These are phyloP conservation scores for Chlamydomonas urium DNA, from an alignment of 139 green algal genomes.

Conservation along the genomic window DNA sequence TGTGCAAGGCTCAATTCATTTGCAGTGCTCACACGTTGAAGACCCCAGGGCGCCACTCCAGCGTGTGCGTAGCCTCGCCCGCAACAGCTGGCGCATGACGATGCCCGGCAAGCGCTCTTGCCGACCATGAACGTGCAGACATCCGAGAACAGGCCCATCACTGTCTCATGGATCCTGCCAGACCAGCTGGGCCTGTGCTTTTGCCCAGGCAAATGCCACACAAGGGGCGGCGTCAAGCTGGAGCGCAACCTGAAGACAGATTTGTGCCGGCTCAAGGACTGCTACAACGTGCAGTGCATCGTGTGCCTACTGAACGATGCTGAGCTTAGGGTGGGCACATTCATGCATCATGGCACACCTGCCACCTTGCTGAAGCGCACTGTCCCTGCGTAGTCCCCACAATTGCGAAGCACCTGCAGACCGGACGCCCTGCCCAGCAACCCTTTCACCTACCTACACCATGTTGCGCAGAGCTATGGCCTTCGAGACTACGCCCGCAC, in stretches of 20 bases:
- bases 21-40: no score
- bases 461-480: constrained; percentile 9
- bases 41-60: no score
- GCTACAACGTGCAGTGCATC: not conserved
- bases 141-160: constrained; percentile 4
- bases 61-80: no score
- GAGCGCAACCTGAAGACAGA: not conserved
- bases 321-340: constrained; percentile 6
- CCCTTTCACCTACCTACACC: not conserved
- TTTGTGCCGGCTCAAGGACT: not conserved
- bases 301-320: constrained; percentile 17
- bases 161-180: constrained; percentile 6
- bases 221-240: not conserved
- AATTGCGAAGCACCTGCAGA: no score
- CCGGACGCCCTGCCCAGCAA: not conserved
- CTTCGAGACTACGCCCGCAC: not conserved
- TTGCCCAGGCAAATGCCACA: constrained; percentile 1
- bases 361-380: no score
- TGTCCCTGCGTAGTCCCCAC: no score
- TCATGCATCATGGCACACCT: no score
- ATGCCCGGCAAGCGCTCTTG: no score
- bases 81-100: no score
- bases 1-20: no score
- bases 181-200: constrained; percentile 10
- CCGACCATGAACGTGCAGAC: no score